Evolutionary conservation across 768 basidiomycete species (phyloP).

Genomic region (Tricholoma hemisulphureum): DNA sequence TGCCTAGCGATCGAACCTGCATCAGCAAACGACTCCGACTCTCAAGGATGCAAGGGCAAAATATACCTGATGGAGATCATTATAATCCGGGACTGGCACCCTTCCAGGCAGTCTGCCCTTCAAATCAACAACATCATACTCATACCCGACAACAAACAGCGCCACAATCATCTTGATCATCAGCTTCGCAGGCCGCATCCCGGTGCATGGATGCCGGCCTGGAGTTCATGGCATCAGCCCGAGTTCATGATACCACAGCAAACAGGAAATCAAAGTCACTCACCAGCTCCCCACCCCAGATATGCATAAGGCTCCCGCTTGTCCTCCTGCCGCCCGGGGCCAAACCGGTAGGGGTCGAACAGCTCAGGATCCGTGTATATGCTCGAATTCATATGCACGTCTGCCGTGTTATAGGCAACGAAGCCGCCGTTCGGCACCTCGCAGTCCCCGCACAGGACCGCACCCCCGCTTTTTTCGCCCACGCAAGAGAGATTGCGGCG

Average conservation of each 20-base stretch:
- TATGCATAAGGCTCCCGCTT: conserved; percentile 31
- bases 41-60: neutral
- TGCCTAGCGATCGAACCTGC: conserved; percentile 13
- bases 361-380: conserved; percentile 33
- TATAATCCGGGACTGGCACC: conserved; percentile 30
- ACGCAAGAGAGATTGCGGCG: conserved; percentile 32
- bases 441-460: too few relatives aligned
- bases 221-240: neutral
- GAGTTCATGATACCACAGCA: neutral
- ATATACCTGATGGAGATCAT: conserved; percentile 30
- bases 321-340: conserved; percentile 32
- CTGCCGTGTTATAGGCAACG: conserved; percentile 30
- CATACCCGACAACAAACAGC: conserved; percentile 31
- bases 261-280: conserved; percentile 8
- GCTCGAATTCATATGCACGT: conserved; percentile 33
- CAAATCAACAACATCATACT: conserved; percentile 34
- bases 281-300: conserved; percentile 43
- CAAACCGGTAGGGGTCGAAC: conserved; percentile 37
- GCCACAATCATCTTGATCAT: conserved; percentile 39
- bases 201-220: conserved; percentile 40
- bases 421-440: conserved; percentile 33
- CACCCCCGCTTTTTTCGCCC: conserved; percentile 17
- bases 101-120: conserved; percentile 23
- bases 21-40: neutral
- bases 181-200: conserved; percentile 40